These are phyloP conservation scores for Euphorbia schlechtendalii DNA, from an alignment of 441 rosid species.

Conservation along the genomic window DNA sequence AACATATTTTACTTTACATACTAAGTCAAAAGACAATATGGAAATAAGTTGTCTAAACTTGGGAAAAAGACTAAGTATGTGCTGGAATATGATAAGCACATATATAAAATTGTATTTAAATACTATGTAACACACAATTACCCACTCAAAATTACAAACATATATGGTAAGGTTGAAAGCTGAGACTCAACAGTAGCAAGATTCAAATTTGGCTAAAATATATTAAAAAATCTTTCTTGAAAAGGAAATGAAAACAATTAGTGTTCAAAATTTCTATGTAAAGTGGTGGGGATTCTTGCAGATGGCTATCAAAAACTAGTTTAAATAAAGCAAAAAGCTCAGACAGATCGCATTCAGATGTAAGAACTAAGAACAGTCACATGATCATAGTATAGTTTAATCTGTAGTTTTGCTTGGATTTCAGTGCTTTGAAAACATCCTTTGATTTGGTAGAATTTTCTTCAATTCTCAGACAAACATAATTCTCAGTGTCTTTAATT, in stretches of 20 bases:
- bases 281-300: neutral
- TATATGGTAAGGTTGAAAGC: neutral
- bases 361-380: neutral
- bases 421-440: slow-evolving; percentile 19
- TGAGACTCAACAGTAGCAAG: neutral
- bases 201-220: neutral
- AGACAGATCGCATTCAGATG: slow-evolving; percentile 13
- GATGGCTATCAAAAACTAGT: slow-evolving; percentile 11
- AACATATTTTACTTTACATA: too few species aligned
- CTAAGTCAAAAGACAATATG: too few species aligned
- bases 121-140: neutral
- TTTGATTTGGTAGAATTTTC: neutral
- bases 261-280: slow-evolving; percentile 3
- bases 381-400: neutral
- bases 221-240: slow-evolving; percentile 2
- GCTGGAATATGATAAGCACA: neutral
- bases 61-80: neutral
- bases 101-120: neutral
- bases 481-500: slow-evolving; percentile 12
- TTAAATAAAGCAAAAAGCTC: slow-evolving; percentile 27
- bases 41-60: too few species aligned
- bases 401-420: slow-evolving; percentile 16
- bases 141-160: slow-evolving; percentile 1
- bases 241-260: neutral
- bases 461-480: slow-evolving; percentile 27